Base-by-base conservation (phyloP, 495 filamentous ascomycete species). In the Sphaerosporella brunnea region DNA sequence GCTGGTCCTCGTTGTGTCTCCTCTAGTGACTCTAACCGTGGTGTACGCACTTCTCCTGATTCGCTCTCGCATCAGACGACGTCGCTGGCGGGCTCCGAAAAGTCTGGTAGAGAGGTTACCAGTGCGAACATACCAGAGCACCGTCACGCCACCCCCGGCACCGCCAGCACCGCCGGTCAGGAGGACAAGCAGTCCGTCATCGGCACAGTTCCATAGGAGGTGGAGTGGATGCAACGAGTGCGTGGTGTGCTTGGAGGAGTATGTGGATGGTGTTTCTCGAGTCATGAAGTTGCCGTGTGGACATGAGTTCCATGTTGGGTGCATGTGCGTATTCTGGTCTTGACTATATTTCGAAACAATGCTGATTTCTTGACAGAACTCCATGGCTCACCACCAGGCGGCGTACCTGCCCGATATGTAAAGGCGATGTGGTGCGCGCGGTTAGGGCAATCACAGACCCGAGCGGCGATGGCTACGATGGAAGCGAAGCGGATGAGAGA, bases 241-340 rank as follows among this genome's bases (percentile, higher is more conserved):
- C 59, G 90, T 93, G n/a, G 87, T 97, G 20, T 97, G 90, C 53
- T 67, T 96, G 41, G 90, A 97, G 64, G 92, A 97, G 57, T 97
- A 96, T 62, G 69, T 93, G 15, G 92, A 95, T 62, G 88, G 90
- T 23, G 77, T 96, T 55, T 93, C 85, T 61, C 69, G 75, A 48
- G 92, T 97, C 15, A 97, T 97, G 90, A 93, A 83, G 53, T 66
- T 97, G 43, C 90, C 90, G n/a, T 97, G 90, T 65, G 90, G 90
- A 19, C 90, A 97, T 60, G 90, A 97, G 58, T 97, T 97, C 63
- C 90, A 97, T 62, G 88, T 69, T 28, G 86, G 90, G 56, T 97
- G 90, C 86, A 96, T 97, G 87, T 95, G 71, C 80, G 88, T 79
- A 30, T 40, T 28, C 40, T n/a, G n/a, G n/a, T n/a, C n/a, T n/a